These are phyloP conservation scores for Xylaria sp. DNA, from an alignment of 2,329 filamentous ascomycete species.

Conservation along the genomic window DNA sequence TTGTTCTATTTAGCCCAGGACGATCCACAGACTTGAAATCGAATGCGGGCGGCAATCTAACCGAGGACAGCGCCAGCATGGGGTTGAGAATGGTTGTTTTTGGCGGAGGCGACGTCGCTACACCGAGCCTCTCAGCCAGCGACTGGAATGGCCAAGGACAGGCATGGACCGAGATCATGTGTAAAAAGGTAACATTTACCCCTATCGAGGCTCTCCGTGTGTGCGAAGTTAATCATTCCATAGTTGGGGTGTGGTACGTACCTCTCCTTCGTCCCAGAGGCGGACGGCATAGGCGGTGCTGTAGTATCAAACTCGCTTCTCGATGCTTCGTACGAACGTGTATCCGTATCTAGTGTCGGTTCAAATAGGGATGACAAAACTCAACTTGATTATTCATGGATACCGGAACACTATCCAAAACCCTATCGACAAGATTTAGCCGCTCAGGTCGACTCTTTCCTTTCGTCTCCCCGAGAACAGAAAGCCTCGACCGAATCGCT, in stretches of 20 bases:
- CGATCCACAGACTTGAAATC: conserved; percentile 29
- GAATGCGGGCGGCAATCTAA: conserved; percentile 11
- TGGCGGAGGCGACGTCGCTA: conserved; percentile 61
- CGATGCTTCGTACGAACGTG: conserved; percentile 56
- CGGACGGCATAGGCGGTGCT: conserved; percentile 62
- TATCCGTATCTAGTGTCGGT: conserved; percentile 21
- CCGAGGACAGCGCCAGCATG: conserved; percentile 36
- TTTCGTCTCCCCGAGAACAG: conserved; percentile 53
- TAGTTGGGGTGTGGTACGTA: conserved; percentile 61
- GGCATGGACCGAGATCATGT: conserved; percentile 62
- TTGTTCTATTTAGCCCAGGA: neutral
- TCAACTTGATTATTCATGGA: conserved; percentile 56
- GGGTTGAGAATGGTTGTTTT: conserved; percentile 64
- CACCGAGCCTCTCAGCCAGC: conserved; percentile 47
- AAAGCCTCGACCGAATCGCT: conserved; percentile 59
- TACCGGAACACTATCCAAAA: conserved; percentile 57
- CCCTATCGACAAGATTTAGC: conserved; percentile 56
- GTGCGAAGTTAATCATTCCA: conserved; percentile 31
- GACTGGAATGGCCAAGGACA: conserved; percentile 28
- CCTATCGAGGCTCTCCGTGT: neutral
- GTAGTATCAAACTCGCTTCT: conserved; percentile 67
- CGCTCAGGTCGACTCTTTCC: conserved; percentile 59
- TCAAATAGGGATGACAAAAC: neutral
- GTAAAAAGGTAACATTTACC: conserved; percentile 55
- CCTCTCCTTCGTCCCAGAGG: conserved; percentile 58